Conservation (phyloP, 495 filamentous ascomycete species). For the Barbatosphaeria neglecta region DNA sequence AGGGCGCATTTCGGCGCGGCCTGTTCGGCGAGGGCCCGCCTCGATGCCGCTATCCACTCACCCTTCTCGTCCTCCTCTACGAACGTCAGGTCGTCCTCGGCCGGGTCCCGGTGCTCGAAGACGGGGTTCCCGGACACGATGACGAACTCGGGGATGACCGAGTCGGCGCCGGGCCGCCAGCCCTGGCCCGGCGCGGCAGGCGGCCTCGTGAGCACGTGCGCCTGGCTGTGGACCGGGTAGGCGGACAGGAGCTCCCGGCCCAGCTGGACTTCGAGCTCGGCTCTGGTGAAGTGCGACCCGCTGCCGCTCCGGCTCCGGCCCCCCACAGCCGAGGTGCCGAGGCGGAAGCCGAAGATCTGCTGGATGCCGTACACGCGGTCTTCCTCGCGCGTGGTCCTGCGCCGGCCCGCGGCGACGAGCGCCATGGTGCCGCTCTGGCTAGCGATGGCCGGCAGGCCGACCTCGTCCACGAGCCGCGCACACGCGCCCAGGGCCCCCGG, state of each 20-base stretch:
- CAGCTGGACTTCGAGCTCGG: neutral
- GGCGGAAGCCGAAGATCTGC: neutral
- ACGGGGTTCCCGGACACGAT: no score
- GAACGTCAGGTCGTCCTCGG: no score
- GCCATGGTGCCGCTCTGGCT: neutral
- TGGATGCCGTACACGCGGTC: neutral
- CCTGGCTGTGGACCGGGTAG: neutral
- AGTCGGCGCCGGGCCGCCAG: neutral
- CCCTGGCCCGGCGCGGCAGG: neutral
- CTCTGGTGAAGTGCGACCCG: neutral
- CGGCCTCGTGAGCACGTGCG: neutral
- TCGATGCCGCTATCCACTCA: no score
- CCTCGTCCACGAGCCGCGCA: no score
- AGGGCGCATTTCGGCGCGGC: no score
- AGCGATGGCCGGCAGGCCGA: neutral
- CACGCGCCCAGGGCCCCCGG: no score
- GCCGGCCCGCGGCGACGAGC: neutral
- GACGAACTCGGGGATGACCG: neutral
- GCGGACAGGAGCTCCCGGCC: neutral
- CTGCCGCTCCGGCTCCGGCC: neutral
- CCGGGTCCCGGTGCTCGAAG: no score
- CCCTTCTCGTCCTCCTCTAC: no score
- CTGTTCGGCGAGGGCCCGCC: no score
- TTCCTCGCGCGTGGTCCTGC: neutral
- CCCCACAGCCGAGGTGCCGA: neutral